phyloP scores from a whole-genome alignment of 139 green algal genomes.

The Picochlorum sp. region DNA sequence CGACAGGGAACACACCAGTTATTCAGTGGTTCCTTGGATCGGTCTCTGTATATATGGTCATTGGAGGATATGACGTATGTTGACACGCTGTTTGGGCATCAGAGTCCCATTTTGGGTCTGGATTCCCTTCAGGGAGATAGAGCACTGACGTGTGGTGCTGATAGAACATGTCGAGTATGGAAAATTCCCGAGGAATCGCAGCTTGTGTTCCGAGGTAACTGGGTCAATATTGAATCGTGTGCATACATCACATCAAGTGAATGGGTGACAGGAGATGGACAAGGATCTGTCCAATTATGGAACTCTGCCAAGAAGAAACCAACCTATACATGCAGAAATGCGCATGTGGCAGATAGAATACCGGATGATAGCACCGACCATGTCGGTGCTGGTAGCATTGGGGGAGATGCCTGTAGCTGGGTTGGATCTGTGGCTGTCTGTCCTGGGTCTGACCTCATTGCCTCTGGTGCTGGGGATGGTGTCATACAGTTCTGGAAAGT shows the following conservation, averaged over 20 bases:
- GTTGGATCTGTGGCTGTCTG: conserved; percentile 66
- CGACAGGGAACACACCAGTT: conserved; percentile 71
- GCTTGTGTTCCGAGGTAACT: conserved; percentile 76
- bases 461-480: conserved; percentile 79
- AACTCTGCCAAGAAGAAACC: conserved; percentile 69
- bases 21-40: conserved; percentile 62
- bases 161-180: conserved; percentile 86
- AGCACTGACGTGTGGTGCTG: conserved; percentile 56
- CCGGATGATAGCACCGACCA: not conserved
- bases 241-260: conserved; percentile 48
- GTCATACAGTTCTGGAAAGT: conserved; percentile 73
- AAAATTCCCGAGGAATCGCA: conserved; percentile 96
- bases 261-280: conserved; percentile 70
- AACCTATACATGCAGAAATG: conserved; percentile 12
- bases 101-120: conserved; percentile 62
- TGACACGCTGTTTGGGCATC: conserved; percentile 89
- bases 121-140: conserved; percentile 66
- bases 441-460: conserved; percentile 64
- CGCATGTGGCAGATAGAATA: conserved; percentile 5
- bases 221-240: conserved; percentile 53
- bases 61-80: conserved; percentile 91
- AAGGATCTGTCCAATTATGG: conserved; percentile 63
- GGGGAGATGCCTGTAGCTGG: conserved; percentile 48
- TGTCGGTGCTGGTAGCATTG: conserved; percentile 18
- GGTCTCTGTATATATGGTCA: conserved; percentile 86